These are phyloP conservation scores for Elongisporangium undulatum DNA, from an alignment of 352 stramenopile genomes.

Conservation along the genomic window DNA sequence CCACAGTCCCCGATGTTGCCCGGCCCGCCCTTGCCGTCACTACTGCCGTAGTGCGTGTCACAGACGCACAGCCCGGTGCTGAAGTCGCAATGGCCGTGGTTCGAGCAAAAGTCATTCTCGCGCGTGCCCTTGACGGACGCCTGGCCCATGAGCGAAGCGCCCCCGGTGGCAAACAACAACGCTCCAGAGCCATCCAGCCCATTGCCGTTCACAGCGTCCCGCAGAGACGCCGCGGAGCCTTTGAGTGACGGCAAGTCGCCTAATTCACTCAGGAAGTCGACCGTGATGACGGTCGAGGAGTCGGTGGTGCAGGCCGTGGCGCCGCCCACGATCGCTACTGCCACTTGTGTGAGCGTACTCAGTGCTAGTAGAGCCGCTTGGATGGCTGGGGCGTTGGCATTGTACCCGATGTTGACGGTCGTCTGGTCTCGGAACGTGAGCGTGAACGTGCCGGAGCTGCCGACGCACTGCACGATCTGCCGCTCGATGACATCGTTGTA, in stretches of 20 bases:
- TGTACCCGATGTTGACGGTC: conserved; percentile 33
- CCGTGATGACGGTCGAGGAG: conserved; percentile 35
- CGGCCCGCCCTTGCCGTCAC: conserved; percentile 56
- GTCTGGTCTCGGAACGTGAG: conserved; percentile 62
- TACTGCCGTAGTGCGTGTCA: conserved; percentile 61
- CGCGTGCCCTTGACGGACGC: conserved; percentile 58
- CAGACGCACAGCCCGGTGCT: conserved; percentile 54
- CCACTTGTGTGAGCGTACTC: conserved; percentile 33
- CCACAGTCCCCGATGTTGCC: conserved; percentile 75
- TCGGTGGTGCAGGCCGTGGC: conserved; percentile 32
- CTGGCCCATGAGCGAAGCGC: conserved; percentile 24
- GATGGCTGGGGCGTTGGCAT: conserved; percentile 25
- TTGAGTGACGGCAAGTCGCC: conserved; percentile 49
- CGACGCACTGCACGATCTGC: conserved; percentile 59
- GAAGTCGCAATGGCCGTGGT: conserved; percentile 71
- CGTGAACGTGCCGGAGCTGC: conserved; percentile 52
- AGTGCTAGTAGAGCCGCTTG: conserved; percentile 48
- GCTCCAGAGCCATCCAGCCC: conserved; percentile 48
- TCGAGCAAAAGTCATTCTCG: conserved; percentile 71
- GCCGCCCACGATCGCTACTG: conserved; percentile 28
- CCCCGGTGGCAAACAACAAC: conserved; percentile 32
- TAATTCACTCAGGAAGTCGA: conserved; percentile 59
- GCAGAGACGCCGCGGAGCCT: conserved; percentile 27
- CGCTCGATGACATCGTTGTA: conserved; percentile 50
- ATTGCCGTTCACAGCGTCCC: conserved; percentile 45